Base-by-base conservation (phyloP, 139 green algal species). In the Picochlorum costavermella region DNA sequence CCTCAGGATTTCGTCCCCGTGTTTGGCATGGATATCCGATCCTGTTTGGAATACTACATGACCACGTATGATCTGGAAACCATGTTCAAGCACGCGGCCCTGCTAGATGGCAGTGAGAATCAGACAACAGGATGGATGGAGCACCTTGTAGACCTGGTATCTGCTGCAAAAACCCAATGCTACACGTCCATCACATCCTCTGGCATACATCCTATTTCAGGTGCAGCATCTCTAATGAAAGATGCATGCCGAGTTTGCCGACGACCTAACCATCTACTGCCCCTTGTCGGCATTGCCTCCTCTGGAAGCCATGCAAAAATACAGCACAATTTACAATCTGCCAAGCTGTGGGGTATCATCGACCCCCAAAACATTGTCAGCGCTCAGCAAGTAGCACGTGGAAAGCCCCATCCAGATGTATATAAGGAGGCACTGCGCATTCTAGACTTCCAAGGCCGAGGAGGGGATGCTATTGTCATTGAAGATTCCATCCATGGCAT, bases 321-420 rank as follows among this genome's bases (percentile, higher is more conserved):
- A 56, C 28, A 50, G 20, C 75, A 74, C 65, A 90, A 90, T 72
- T 68, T 93, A 23, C 20, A 36, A 10, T 51, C 31, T 40, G 70
- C 69, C 30, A 80, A 81, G 2, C 76, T 90, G 31, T 59, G 20
- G 23, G 36, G 33, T 13, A 29, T 59, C 2, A 65, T 86, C 6
- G 63, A 81, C 6, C 23, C 49, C 0, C 33, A 76, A 25, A 61
- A 69, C 48, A 64, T 78, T 43, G 77, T 84, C 11, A 80, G 70
- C 31, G 77, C 72, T 12, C 53, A 73, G 28, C 33, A 80, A 31
- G 75, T 84, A 25, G 30, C 50, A 10, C 69, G 70, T 16, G 85
- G 85, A 31, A 92, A 92, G 67, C 85, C 85, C 0, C 79, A 78
- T 1, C 86, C 86, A 2, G 86, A 94, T 51, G 81, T 94, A 13